phyloP scores from a whole-genome alignment of 2,329 filamentous ascomycete genomes.

The Talaromyces verruculosus region DNA sequence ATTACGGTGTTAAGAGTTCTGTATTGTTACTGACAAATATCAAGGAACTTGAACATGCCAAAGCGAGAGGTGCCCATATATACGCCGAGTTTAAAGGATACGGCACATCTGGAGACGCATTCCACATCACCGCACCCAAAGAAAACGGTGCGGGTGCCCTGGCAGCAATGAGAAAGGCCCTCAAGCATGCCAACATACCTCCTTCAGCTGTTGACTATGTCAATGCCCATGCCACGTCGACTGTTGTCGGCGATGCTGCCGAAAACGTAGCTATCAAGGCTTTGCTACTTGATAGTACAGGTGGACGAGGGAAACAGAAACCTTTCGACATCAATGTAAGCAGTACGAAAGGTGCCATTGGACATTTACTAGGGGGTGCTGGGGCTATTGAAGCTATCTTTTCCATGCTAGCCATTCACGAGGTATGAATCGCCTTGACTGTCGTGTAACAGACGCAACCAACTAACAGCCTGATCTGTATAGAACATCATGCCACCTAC shows the following conservation, averaged over 20 bases:
- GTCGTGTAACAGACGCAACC: neutral
- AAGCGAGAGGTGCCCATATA: constrained; percentile 71
- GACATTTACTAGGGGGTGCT: constrained; percentile 86
- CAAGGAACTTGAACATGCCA: constrained; percentile 81
- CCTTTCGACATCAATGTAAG: constrained; percentile 74
- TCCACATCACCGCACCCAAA: constrained; percentile 89
- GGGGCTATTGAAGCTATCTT: constrained; percentile 90
- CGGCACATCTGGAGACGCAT: constrained; percentile 83
- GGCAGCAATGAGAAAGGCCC: constrained; percentile 79
- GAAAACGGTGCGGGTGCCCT: constrained; percentile 79
- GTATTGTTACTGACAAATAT: neutral
- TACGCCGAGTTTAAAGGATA: constrained; percentile 90
- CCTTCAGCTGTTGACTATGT: constrained; percentile 81
- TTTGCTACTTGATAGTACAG: constrained; percentile 72
- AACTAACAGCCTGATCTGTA: neutral
- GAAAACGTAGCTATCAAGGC: constrained; percentile 80
- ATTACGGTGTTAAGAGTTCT: neutral
- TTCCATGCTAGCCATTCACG: constrained; percentile 71
- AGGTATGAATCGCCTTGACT: constrained; percentile 55
- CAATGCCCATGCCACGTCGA: constrained; percentile 94
- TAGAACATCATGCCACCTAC: constrained; percentile 82
- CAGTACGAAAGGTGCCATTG: constrained; percentile 90
- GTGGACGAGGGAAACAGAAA: constrained; percentile 47
- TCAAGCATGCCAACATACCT: constrained; percentile 68
- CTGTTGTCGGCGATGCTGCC: constrained; percentile 78